Conservation (phyloP, 371 early-diverging fungal species). For the Zychaea mexicana region DNA sequence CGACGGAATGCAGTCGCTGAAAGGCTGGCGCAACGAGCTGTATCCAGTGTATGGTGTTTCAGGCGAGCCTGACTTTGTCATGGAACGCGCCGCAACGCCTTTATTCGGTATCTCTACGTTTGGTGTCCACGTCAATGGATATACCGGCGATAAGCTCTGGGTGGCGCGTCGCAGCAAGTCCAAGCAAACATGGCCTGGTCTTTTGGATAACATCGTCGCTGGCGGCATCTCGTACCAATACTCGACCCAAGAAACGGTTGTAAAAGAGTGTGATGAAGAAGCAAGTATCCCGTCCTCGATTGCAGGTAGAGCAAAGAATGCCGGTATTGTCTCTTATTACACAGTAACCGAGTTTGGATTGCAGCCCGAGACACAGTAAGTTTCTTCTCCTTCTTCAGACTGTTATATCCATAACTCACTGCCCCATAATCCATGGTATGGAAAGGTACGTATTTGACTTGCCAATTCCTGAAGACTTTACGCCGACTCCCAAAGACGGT, state of each 20-base stretch:
- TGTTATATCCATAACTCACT: too few relatives aligned
- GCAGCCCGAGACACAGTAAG: constrained; percentile 75
- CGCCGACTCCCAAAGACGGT: constrained; percentile 82
- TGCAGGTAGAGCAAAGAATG: constrained; percentile 57
- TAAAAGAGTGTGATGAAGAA: constrained; percentile 93
- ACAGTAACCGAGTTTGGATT: constrained; percentile 55
- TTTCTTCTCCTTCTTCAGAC: constrained; percentile 2
- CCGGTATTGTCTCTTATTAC: constrained; percentile 75
- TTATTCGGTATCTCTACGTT: constrained; percentile 80
- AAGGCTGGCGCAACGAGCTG: constrained; percentile 64
- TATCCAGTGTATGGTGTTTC: constrained; percentile 75
- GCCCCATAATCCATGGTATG: background rate
- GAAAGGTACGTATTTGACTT: constrained; percentile 81
- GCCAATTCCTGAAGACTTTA: constrained; percentile 62
- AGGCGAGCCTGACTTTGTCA: constrained; percentile 46
- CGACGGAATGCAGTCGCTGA: constrained; percentile 19
- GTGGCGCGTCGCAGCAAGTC: constrained; percentile 74
- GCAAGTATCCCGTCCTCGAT: constrained; percentile 69
- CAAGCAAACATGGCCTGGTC: constrained; percentile 88
- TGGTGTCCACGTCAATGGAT: constrained; percentile 87
- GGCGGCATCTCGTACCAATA: constrained; percentile 83
- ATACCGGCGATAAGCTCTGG: constrained; percentile 72
- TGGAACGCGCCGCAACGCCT: constrained; percentile 83
- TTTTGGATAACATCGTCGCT: constrained; percentile 86
- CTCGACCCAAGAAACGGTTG: constrained; percentile 63